A percentile compares a stretch with the other conserved stretches of the same genome.
Conservation (phyloP, 495 filamentous ascomycete species). For the Talaromyces borbonicus region DNA sequence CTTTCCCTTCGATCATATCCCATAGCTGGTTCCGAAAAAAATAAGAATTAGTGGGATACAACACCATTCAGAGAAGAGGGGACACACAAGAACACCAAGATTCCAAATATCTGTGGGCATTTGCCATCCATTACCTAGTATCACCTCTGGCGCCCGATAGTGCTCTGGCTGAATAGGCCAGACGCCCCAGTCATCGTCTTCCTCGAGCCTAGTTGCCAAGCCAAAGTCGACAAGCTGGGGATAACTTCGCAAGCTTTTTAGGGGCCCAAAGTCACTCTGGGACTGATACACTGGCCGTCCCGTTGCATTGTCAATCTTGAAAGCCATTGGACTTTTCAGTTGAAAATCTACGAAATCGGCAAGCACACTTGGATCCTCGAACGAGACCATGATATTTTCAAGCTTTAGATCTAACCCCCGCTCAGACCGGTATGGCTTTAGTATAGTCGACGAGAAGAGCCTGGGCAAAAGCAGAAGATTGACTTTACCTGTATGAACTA, state of each 20-base stretch:
- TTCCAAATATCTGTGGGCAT: constrained; percentile 35
- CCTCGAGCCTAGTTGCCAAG: constrained; percentile 22
- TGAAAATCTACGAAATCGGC: constrained; percentile 18
- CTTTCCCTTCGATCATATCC: constrained; percentile 20
- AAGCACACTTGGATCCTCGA: constrained; percentile 26
- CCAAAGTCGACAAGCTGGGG: constrained; percentile 32
- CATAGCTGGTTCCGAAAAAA: constrained; percentile 19
- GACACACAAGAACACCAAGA: constrained; percentile 36
- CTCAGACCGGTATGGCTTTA: not conserved
- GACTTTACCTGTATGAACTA: constrained; percentile 28
- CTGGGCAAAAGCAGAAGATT: constrained; percentile 7
- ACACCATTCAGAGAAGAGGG: constrained; percentile 12
- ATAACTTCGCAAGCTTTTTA: constrained; percentile 9
- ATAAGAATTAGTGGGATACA: constrained; percentile 20
- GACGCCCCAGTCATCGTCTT: constrained; percentile 24
- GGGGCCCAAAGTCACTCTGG: constrained; percentile 20
- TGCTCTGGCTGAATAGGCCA: constrained; percentile 24
- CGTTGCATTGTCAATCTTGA: constrained; percentile 27
- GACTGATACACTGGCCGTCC: constrained; percentile 25
- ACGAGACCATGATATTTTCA: constrained; percentile 30
- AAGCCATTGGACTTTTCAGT: constrained; percentile 15
- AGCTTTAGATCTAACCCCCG: constrained; percentile 32
- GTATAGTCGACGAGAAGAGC: constrained; percentile 6
- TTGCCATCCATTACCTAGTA: constrained; percentile 24
- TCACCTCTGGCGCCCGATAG: constrained; percentile 32